Base-by-base conservation (phyloP, 768 basidiomycete species). In the Mrakia blollopis region DNA sequence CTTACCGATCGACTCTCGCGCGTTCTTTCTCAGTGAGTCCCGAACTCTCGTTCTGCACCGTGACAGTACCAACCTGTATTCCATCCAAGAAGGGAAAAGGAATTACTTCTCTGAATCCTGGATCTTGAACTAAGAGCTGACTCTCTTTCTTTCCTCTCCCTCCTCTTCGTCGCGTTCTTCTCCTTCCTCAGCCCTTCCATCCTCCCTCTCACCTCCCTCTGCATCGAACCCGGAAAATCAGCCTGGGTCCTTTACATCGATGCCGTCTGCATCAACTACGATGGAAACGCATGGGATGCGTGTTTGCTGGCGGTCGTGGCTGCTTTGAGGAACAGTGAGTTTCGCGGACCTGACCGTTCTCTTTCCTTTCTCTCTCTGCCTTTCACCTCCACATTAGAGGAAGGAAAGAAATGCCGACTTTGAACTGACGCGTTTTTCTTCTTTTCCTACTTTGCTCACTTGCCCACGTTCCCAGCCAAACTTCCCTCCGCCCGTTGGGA, bases 201-300 rank as follows among this genome's bases (percentile, higher is more conserved):
- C 21, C 79, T 98, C 11, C 86, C 91, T 0, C 87, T 90, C 3
- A 83, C 86, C 2, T 88, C 89, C 6, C 88, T 98, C 4, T 91
- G 90, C 82, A 97, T 99, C 76, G 87, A 91, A 23, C 87, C 88
- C 0, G 89, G 89, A 4, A 92, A 91, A 82, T 87, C 93, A 0
- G 94, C 86, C 0, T 99, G 94, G 94, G 91, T 91, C 39, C 87
- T 98, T n/a, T 98, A 98, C 81, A 87, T 98, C 80, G 97, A 99
- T 80, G 89, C 92, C 39, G 92, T 91, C 0, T 98, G 96, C 82
- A 92, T 99, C 79, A 98, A 97, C 84, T 97, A 96, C 82, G 95
- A 98, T 82, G 97, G 97, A 8, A 98, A 98, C 81, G 91, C 87
- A 1, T 93, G 95, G 77, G 97, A 99, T 79, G 93, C 97, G 0